Percentiles rank a stretch among this genome's conserved stretches.
phyloP scores from a whole-genome alignment of 495 filamentous ascomycete genomes.

The Elaphomyces granulatus region DNA sequence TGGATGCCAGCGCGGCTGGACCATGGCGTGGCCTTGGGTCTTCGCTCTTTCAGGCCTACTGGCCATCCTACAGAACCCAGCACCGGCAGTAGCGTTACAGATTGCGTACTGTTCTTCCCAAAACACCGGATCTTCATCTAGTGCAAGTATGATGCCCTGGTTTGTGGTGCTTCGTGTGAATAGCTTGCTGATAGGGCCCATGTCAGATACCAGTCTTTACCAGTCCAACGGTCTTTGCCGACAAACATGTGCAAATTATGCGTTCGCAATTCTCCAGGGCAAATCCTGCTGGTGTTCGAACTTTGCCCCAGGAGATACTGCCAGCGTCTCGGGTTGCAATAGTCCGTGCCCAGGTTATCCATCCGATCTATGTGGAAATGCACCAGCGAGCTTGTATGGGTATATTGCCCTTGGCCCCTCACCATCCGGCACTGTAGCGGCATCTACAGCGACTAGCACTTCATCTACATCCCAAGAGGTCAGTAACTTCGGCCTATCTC shows the following conservation, averaged over 20 bases:
- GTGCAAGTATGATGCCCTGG: constrained; percentile 15
- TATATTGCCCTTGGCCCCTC: constrained; percentile 31
- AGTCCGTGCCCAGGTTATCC: constrained; percentile 52
- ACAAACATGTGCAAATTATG: constrained; percentile 42
- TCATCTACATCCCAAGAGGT: constrained; percentile 12
- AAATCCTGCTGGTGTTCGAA: constrained; percentile 66
- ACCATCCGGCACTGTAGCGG: constrained; percentile 24
- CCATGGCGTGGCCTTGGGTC: neutral
- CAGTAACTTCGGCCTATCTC: too few relatives aligned
- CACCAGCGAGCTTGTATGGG: constrained; percentile 37
- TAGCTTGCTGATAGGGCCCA: constrained; percentile 7
- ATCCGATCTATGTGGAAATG: constrained; percentile 47
- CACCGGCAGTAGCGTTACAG: constrained; percentile 8
- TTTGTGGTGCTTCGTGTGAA: neutral
- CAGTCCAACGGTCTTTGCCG: constrained; percentile 55
- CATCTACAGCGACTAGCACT: constrained; percentile 8
- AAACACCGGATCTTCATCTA: constrained; percentile 31
- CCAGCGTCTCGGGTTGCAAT: constrained; percentile 35
- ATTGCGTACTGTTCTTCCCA: constrained; percentile 30
- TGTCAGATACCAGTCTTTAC: constrained; percentile 36
- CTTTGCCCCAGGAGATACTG: constrained; percentile 39
- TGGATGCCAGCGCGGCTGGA: neutral
- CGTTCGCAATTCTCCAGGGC: constrained; percentile 52
- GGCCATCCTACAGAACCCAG: neutral
- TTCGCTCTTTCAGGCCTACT: neutral